phyloP scores from a whole-genome alignment of 2,329 filamentous ascomycete species.

The Fusarium humuli region DNA sequence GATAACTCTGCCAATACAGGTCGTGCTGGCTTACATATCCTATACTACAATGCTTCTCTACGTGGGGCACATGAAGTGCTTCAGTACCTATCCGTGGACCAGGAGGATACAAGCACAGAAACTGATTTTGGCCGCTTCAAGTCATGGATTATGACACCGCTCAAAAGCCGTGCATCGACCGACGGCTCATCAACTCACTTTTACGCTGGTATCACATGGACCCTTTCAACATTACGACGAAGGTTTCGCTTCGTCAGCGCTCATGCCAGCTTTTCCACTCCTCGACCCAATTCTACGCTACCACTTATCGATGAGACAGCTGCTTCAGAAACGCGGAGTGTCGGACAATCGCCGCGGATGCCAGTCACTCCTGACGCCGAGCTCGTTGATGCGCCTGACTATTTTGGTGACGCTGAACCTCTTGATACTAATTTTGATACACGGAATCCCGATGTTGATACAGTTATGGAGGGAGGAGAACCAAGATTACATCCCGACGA shows the following conservation, averaged over 20 bases:
- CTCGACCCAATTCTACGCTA: slow-evolving; percentile 56
- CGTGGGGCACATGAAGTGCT: slow-evolving; percentile 67
- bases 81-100: slow-evolving; percentile 66
- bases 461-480: slow-evolving; percentile 45
- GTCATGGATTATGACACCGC: slow-evolving; percentile 71
- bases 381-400: slow-evolving; percentile 52
- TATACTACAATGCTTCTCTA: slow-evolving; percentile 77
- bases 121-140: slow-evolving; percentile 73
- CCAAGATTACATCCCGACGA: slow-evolving; percentile 54
- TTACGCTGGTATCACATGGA: slow-evolving; percentile 77
- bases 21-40: slow-evolving; percentile 66
- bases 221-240: slow-evolving; percentile 74
- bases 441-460: slow-evolving; percentile 23
- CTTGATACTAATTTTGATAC: slow-evolving; percentile 22
- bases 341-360: slow-evolving; percentile 53
- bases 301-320: slow-evolving; percentile 52
- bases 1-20: slow-evolving; percentile 66
- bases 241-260: slow-evolving; percentile 77
- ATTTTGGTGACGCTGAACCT: slow-evolving; percentile 55
- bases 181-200: slow-evolving; percentile 66
- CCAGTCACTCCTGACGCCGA: slow-evolving; percentile 52
- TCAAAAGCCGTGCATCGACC: slow-evolving; percentile 63
- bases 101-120: slow-evolving; percentile 56
- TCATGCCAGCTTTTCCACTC: slow-evolving; percentile 50
- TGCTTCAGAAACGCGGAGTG: slow-evolving; percentile 51